Evolutionary conservation across 2,329 filamentous ascomycete species (phyloP), one percentile per base, ranked within the genome.

Genomic region (Alternaria alternata): DNA sequence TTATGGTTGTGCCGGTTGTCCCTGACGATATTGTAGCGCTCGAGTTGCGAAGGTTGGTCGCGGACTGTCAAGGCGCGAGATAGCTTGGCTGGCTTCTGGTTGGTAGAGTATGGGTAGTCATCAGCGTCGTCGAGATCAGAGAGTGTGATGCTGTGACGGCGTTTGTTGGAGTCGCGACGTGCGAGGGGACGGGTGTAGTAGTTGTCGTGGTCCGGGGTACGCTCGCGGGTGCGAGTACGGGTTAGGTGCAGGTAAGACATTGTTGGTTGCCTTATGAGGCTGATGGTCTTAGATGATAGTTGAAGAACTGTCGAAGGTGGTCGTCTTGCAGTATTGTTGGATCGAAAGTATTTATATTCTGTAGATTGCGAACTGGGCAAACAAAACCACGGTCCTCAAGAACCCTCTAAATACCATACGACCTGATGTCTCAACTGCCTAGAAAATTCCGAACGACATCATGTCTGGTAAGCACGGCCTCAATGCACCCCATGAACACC

Each of bases 11-110:
- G 57, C 24, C 59, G 44, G 7, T 59, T 57, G 46, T 65, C 63
- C 18, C 65, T 68, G 68, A 71, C 75, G 64, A 77, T 63, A 57
- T 75, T 75, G 66, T 74, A 77, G 53, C 75, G 74, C 58, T 76
- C 72, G 18, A 75, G 64, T 48, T 70, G 66, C 49, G 64, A 67
- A 48, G 75, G 71, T 34, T 69, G 65, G 48, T 66, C 42, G 54
- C 69, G 73, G 41, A 72, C 59, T 41, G 70, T 70, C 11, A 75
- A 63, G 51, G 73, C 67, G 42, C 69, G 71, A 7, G 69, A 74
- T 63, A 60, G 54, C 11, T 54, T 63, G 38, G 48, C 51, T 11
- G 63, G 57, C 9, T 60, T 63, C 54, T 66, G 63, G 30, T 59
- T 54, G 34, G 62, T 54, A 1, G 69, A 61, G 57, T 72, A 68